Evolutionary conservation across 208 protist genomes (phyloP), one percentile per base, ranked within the genome.

Genomic region (Trypanosoma cruzi): DNA sequence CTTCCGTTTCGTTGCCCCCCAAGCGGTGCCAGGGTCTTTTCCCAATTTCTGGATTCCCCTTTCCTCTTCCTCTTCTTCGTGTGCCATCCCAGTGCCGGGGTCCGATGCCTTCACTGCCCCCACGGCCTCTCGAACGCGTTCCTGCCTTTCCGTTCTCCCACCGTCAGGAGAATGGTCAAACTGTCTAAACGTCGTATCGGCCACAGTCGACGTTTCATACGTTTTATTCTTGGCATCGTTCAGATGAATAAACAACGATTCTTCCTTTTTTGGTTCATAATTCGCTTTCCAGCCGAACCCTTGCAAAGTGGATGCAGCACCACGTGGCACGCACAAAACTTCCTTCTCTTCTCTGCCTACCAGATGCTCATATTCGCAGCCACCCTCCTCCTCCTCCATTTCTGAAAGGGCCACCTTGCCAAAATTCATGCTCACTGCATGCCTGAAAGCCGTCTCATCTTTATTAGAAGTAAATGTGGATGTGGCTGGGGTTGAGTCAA

Each of bases 251-350:
- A 68, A 67, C 34, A 40, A 75, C 4, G 57, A 28, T 29, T 58
- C 29, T 18, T 37, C 18, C 48, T 67, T 50, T 11, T 50, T 31
- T 7, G 18, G 18, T 13, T 75, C 61, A 28, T 68, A 46, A 16
- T 62, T 75, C 5, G 70, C 40, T 20, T 26, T 32, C 60, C 70
- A 68, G 44, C 61, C 63, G 14, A 63, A 36, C n/a, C 28, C 66
- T 14, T 4, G 14, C 29, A 8, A 57, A 11, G 44, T 42, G n/a
- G 63, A 44, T 4, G 55, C 14, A 20, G 36, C 59, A 8, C 67
- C 67, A 59, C 44, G 26, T 1, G 67, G 67, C n/a, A 65, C 67
- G 26, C 49, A 73, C 32, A 65, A n/a, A 4, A 29, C 36, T 1
- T 59, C 49, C 20, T 36, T 34, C 16, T 20, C 37, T n/a, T 26